phyloP scores from a whole-genome alignment of 2,329 filamentous ascomycete species.

The Fusarium sp. region DNA sequence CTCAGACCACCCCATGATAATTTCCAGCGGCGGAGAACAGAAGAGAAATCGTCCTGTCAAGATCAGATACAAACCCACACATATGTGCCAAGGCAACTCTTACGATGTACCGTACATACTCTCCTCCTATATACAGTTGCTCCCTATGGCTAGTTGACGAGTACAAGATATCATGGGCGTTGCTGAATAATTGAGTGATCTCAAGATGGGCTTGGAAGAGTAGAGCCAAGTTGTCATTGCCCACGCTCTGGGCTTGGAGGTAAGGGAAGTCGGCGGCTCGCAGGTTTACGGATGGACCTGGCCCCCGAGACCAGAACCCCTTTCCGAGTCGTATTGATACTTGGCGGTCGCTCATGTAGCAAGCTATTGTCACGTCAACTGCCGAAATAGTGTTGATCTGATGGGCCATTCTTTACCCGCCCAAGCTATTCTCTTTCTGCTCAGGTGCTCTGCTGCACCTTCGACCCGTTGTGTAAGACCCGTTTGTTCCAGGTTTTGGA shows the following conservation, averaged over 20 bases:
- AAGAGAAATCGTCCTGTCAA: conserved; percentile 75
- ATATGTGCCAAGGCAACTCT: conserved; percentile 12
- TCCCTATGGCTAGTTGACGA: conserved; percentile 79
- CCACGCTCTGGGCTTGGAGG: conserved; percentile 70
- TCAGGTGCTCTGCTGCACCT: conserved; percentile 71
- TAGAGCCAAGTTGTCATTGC: conserved; percentile 77
- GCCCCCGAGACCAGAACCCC: conserved; percentile 82
- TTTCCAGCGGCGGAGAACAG: conserved; percentile 80
- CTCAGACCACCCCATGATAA: conserved; percentile 77
- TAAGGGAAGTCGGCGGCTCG: conserved; percentile 79
- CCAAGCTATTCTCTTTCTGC: conserved; percentile 78
- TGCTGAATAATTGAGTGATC: conserved; percentile 80
- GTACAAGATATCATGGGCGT: conserved; percentile 82
- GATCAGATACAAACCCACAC: too few relatives aligned
- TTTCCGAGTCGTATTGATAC: conserved; percentile 81
- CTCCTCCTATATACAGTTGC: conserved; percentile 78
- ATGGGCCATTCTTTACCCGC: conserved; percentile 59
- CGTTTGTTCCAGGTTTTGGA: conserved; percentile 78
- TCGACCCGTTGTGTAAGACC: conserved; percentile 74
- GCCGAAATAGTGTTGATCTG: not conserved
- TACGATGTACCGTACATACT: conserved; percentile 80
- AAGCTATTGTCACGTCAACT: conserved; percentile 55
- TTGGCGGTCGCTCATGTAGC: conserved; percentile 77
- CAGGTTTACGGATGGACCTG: conserved; percentile 76
- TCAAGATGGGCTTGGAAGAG: conserved; percentile 82